Conservation (phyloP, 805 yeast species). For the Sugiyamaella americana region DNA sequence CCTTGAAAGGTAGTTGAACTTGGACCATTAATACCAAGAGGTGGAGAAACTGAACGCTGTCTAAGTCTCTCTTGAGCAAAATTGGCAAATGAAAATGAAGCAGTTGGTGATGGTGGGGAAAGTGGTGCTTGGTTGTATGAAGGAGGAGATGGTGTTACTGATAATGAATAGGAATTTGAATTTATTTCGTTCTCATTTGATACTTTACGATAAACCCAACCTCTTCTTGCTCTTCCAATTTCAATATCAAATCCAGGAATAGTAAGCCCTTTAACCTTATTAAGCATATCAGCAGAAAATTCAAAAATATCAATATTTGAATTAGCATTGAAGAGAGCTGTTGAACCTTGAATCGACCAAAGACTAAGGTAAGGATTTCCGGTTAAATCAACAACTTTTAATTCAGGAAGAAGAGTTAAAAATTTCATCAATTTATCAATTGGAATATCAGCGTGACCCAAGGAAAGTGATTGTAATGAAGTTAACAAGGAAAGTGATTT, state of each 20-base stretch:
- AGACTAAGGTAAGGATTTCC: constrained; percentile 54
- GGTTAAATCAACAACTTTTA: constrained; percentile 60
- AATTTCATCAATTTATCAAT: constrained; percentile 23
- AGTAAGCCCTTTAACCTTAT: constrained; percentile 26
- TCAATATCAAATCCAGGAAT: constrained; percentile 34
- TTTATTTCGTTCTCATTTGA: background rate
- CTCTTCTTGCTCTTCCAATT: constrained; percentile 60
- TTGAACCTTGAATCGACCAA: constrained; percentile 48
- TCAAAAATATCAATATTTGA: constrained; percentile 58
- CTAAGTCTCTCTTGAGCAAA: constrained; percentile 23
- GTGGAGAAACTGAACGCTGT: constrained; percentile 1
- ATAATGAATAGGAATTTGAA: background rate
- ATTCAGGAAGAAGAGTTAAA: constrained; percentile 23
- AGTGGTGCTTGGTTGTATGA: constrained; percentile 6
- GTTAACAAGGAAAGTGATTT: constrained; percentile 23
- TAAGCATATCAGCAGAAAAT: constrained; percentile 33
- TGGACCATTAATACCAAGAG: background rate
- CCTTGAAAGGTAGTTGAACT: background rate
- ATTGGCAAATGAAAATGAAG: constrained; percentile 23
- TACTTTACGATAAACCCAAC: constrained; percentile 55
- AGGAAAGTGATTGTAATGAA: constrained; percentile 27
- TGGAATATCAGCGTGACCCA: constrained; percentile 29
- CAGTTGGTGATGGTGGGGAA: constrained; percentile 7
- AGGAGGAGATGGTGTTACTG: background rate
- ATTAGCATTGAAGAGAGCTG: constrained; percentile 41